Evolutionary conservation across 2,329 filamentous ascomycete genomes (phyloP), one percentile per base, ranked within the genome.

Genomic region (Nothophoma quercina): DNA sequence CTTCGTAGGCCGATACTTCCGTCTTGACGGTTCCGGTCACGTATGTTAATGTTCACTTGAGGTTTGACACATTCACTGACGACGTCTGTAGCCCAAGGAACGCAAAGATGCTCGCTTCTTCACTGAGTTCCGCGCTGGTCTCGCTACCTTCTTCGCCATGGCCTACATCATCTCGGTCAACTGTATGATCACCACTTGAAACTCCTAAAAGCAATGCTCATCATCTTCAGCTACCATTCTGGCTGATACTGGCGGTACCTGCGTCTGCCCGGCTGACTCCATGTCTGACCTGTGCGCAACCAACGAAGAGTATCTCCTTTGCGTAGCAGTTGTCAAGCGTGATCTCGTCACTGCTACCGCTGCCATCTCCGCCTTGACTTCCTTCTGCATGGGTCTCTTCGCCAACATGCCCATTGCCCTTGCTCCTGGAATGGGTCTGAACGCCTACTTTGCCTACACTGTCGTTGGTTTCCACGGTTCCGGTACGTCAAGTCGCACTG

Each of bases 341-440:
- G 91, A 96, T 69, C 77, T 93, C 30, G 88, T 96, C 47, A 96
- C 91, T 6, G 91, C 88, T 9, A 96, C 91, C 4, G 90, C 91
- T 35, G 91, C 91, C 47, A 93, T 95, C 60, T 83, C 90, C 12
- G 88, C 90, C 21, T 76, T 96, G 38, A 85, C 88, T 3, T 88
- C 86, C n/a, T 92, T 96, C 74, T 87, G 81, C 74, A 92, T 96
- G 88, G 91, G 91, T 16, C 74, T 93, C 1, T 85, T 93, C 59
- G 88, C 91, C 57, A 96, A 96, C 62, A 79, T 93, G 78, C 90
- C 91, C 1, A 86, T 91, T 60, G 87, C 85, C 7, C 75, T 90
- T 34, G 88, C 88, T 6, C 88, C 88, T 13, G 88, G 88, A 29
- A 90, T 91, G 88, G 88, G 91, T 21, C 74, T 96, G 48, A 96